phyloP scores from a whole-genome alignment of 1,284 basidiomycete species.

The Apiotrichum laibachii region DNA sequence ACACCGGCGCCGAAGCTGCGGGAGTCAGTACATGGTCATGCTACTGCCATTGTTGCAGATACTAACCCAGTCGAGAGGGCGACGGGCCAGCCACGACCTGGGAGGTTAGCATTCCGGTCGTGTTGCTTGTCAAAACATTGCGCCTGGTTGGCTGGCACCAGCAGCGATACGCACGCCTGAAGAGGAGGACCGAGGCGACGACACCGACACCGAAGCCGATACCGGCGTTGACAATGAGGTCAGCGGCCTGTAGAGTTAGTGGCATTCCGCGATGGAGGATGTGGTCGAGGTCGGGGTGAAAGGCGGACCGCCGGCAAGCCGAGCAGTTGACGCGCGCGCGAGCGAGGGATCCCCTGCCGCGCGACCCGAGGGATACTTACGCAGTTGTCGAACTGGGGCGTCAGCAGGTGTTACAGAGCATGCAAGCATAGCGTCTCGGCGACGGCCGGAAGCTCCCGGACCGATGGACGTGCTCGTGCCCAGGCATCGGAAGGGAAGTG shows the following conservation, averaged over 20 bases:
- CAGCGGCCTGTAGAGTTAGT: constrained; percentile 48
- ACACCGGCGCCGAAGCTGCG: constrained; percentile 59
- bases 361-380: constrained; percentile 57
- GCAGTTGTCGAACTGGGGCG: constrained; percentile 79
- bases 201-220: constrained; percentile 94
- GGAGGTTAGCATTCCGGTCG: background rate
- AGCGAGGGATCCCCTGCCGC: background rate
- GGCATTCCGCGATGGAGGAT: constrained; percentile 45
- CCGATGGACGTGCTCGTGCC: background rate
- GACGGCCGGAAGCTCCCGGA: too few relatives aligned
- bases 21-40: constrained; percentile 1
- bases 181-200: constrained; percentile 88
- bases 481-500: too few relatives aligned
- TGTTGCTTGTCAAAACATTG: constrained; percentile 6
- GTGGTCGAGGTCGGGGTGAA: background rate
- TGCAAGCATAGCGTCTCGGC: background rate
- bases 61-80: constrained; percentile 82
- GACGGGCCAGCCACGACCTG: constrained; percentile 96
- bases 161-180: constrained; percentile 73
- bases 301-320: too few relatives aligned
- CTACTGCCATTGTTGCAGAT: constrained; percentile 50
- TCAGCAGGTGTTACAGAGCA: constrained; percentile 1
- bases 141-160: background rate
- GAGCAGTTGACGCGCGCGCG: constrained; percentile 4
- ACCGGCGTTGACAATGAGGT: constrained; percentile 65